phyloP scores from a whole-genome alignment of 1,139 yeast species.

The Blastobotrys ciferrii region DNA sequence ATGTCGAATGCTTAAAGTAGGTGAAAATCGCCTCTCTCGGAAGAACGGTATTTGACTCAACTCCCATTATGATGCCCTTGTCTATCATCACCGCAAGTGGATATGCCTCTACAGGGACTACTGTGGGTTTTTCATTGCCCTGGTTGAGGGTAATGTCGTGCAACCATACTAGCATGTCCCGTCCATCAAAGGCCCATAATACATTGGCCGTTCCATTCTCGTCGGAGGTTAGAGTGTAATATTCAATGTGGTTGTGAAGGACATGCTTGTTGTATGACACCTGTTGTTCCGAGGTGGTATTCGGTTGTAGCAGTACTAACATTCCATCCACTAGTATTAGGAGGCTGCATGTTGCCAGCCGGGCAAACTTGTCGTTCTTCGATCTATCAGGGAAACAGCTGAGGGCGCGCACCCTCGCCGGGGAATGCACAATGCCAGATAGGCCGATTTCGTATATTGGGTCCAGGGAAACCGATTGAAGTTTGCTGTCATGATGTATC shows the following conservation, averaged over 20 bases:
- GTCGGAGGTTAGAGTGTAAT: constrained; percentile 25
- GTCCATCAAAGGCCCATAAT: constrained; percentile 45
- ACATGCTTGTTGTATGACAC: constrained; percentile 25
- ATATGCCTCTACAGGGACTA: constrained; percentile 38
- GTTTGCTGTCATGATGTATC: constrained; percentile 17
- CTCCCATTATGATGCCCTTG: constrained; percentile 42
- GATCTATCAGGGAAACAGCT: constrained; percentile 23
- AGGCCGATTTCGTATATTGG: constrained; percentile 34
- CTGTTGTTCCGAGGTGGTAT: constrained; percentile 11
- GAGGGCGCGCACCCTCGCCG: constrained; percentile 37
- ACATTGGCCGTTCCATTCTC: constrained; percentile 13
- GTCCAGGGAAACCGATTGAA: constrained; percentile 26
- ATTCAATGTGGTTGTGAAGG: constrained; percentile 32
- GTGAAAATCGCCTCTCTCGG: constrained; percentile 37
- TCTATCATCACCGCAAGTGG: constrained; percentile 41
- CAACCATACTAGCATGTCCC: constrained; percentile 36
- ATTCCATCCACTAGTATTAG: constrained; percentile 39
- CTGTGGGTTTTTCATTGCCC: constrained; percentile 15
- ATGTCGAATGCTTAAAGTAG: constrained; percentile 36
- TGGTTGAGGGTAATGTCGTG: constrained; percentile 16
- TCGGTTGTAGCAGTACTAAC: constrained; percentile 29
- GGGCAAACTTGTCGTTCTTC: constrained; percentile 7
- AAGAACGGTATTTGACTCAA: constrained; percentile 39
- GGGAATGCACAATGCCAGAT: constrained; percentile 36
- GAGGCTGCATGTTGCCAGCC: constrained; percentile 17